Evolutionary conservation across 257 asterid species (phyloP).

Genomic region (Prunella vulgaris): DNA sequence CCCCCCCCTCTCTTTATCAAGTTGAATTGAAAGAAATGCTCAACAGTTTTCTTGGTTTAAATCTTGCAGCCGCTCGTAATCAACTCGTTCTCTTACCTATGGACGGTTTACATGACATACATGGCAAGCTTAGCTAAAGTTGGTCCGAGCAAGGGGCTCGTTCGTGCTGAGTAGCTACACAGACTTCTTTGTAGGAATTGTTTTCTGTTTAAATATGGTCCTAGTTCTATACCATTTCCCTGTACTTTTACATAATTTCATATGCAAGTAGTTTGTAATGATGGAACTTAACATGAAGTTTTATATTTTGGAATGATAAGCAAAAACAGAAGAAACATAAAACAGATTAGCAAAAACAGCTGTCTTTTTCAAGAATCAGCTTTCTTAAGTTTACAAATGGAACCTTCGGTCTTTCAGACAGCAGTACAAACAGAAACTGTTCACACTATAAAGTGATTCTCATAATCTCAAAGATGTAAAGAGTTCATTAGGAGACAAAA

Average conservation of each 20-base stretch:
- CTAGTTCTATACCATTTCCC: neutral
- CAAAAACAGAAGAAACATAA: neutral
- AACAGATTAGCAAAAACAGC: too few species aligned
- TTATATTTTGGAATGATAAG: neutral
- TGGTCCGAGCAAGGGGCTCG: slow-evolving; percentile 20
- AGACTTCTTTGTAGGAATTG: slow-evolving; percentile 11
- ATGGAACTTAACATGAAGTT: neutral
- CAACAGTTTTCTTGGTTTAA: slow-evolving; percentile 9
- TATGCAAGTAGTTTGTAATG: neutral
- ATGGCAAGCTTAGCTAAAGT: slow-evolving; percentile 71
- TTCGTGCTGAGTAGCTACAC: neutral
- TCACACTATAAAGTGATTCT: neutral
- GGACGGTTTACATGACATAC: slow-evolving; percentile 84
- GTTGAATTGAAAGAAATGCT: neutral
- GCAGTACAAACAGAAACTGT: neutral
- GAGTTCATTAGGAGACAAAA: neutral
- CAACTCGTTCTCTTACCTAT: slow-evolving; percentile 70
- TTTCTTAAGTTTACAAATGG: neutral
- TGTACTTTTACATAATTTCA: neutral
- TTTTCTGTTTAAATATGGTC: neutral
- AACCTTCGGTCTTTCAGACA: neutral
- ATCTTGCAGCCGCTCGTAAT: slow-evolving; percentile 70
- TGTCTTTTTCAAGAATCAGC: neutral
- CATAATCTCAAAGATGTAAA: too few species aligned
- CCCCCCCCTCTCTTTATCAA: too few species aligned